Evolutionary conservation across 257 asterid species (phyloP).

Genomic region (Jasminum sambac): DNA sequence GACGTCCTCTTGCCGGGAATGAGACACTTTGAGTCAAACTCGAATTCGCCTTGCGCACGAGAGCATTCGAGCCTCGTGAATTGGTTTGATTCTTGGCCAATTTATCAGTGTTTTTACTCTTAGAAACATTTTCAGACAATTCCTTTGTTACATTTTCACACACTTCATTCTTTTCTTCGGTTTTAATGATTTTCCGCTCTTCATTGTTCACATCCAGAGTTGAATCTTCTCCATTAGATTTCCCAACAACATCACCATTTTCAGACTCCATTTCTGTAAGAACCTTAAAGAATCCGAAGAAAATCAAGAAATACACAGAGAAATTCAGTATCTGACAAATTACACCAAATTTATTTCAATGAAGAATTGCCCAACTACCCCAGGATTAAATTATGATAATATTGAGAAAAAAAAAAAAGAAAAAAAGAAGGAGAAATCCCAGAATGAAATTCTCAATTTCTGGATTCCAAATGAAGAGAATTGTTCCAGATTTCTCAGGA

Average conservation of each 20-base stretch:
- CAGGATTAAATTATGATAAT: conserved; percentile 15
- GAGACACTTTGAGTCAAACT: conserved; percentile 63
- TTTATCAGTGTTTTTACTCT: conserved; percentile 35
- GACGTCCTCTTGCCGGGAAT: conserved; percentile 51
- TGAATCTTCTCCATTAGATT: conserved; percentile 28
- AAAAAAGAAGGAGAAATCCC: too few species aligned
- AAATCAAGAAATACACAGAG: neutral
- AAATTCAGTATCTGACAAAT: conserved; percentile 1
- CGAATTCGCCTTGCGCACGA: conserved; percentile 44
- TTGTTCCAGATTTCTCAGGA: neutral
- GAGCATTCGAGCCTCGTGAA: conserved; percentile 42
- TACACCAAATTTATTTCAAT: conserved; percentile 6
- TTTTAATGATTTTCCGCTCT: conserved; percentile 28
- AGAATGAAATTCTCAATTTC: neutral
- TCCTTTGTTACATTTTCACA: conserved; percentile 29
- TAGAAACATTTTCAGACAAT: conserved; percentile 30
- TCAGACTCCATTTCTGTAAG: conserved; percentile 50
- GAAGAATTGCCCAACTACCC: neutral
- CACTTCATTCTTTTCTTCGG: conserved; percentile 30
- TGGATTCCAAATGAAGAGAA: neutral
- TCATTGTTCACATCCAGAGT: conserved; percentile 39
- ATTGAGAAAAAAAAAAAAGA: conserved; percentile 3
- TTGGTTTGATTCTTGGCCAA: conserved; percentile 36
- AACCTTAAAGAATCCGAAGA: conserved; percentile 16
- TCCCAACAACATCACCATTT: conserved; percentile 40